Evolutionary conservation across 1,284 basidiomycete species (phyloP).

Genomic region (Irpex rosettiformis): DNA sequence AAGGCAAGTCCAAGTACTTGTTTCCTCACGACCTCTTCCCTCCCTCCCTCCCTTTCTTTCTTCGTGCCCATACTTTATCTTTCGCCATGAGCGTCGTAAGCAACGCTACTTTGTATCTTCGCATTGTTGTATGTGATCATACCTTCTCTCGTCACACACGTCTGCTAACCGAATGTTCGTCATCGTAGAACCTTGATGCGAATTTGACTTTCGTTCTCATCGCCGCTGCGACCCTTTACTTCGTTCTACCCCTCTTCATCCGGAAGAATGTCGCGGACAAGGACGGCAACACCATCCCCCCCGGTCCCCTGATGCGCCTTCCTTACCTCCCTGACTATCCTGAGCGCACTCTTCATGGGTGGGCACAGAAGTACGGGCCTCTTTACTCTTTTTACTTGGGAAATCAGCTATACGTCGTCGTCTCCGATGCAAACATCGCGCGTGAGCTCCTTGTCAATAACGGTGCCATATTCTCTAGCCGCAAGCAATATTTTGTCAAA

Average conservation of each 20-base stretch:
- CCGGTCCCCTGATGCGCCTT: conserved; percentile 14
- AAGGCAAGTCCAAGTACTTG: not conserved
- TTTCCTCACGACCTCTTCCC: conserved; percentile 6
- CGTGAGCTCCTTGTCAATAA: conserved; percentile 40
- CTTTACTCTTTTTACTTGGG: conserved; percentile 41
- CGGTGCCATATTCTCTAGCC: conserved; percentile 39
- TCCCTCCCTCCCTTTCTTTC: conserved; percentile 1
- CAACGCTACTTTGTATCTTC: conserved; percentile 13
- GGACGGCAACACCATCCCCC: conserved; percentile 13
- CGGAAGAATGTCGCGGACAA: conserved; percentile 15
- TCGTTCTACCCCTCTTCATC: conserved; percentile 14
- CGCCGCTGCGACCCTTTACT: conserved; percentile 9
- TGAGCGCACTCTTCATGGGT: conserved; percentile 34
- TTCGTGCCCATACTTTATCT: conserved; percentile 6
- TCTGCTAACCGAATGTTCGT: conserved; percentile 3
- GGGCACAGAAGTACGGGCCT: conserved; percentile 38
- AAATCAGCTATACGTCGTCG: conserved; percentile 40
- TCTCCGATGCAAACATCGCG: conserved; percentile 38
- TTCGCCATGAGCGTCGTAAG: conserved; percentile 14
- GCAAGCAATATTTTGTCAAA: conserved; percentile 41
- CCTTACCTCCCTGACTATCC: conserved; percentile 34
- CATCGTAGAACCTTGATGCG: conserved; percentile 12
- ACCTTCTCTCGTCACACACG: not conserved
- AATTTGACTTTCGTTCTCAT: conserved; percentile 13
- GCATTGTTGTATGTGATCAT: conserved; percentile 7